phyloP scores from a whole-genome alignment of 495 filamentous ascomycete species.

The Elaphomyces granulatus region DNA sequence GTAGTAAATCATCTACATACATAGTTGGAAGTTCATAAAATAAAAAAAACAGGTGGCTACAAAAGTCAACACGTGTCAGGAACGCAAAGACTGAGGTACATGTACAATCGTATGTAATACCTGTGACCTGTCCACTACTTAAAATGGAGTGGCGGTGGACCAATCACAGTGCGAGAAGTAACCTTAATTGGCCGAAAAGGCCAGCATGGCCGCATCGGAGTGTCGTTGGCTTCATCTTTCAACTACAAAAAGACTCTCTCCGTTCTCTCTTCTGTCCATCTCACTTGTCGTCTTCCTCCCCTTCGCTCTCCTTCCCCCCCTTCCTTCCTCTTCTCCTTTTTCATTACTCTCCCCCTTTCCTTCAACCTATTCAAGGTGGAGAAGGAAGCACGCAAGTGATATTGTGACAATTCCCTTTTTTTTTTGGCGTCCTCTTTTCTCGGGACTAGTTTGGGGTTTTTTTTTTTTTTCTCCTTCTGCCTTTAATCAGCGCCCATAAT shows the following conservation, averaged over 20 bases:
- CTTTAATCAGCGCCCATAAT: constrained; percentile 17
- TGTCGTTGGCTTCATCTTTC: constrained; percentile 9
- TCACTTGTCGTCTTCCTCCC: neutral
- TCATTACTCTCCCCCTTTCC: neutral
- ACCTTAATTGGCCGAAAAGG: constrained; percentile 31
- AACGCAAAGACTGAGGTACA: no score
- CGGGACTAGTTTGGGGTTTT: constrained; percentile 3
- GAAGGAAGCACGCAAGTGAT: no score
- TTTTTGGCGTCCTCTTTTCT: constrained; percentile 2
- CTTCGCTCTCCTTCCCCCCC: neutral
- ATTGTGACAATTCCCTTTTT: no score
- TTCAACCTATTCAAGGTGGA: constrained; percentile 1
- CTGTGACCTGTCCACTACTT: no score
- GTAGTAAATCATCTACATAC: no score
- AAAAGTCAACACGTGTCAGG: no score
- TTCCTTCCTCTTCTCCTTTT: constrained; percentile 1
- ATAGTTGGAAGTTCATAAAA: no score
- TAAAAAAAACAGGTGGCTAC: no score
- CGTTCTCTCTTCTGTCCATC: constrained; percentile 1
- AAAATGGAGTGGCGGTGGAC: no score
- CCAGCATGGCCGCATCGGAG: constrained; percentile 29
- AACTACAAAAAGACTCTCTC: constrained; percentile 17
- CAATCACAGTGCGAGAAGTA: constrained; percentile 32
- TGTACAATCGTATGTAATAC: no score
- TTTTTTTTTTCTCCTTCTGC: constrained; percentile 1